phyloP scores from a whole-genome alignment of 192 early-diverging fungal species.

The Coemansia sp. region DNA sequence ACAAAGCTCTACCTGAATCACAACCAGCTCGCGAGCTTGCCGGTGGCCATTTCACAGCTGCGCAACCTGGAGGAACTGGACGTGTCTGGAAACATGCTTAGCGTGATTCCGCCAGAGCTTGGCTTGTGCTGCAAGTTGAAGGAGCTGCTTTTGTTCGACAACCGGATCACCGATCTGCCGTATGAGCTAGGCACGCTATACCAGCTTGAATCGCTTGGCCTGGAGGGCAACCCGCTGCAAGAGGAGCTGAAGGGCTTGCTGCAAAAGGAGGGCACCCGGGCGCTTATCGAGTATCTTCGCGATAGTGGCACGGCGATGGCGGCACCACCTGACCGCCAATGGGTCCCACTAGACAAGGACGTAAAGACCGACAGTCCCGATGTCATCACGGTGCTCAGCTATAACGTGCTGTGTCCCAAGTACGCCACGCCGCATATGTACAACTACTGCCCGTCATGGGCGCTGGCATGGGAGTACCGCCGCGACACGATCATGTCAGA shows the following conservation, averaged over 20 bases:
- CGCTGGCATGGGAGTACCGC: constrained; percentile 89
- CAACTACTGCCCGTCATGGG: constrained; percentile 95
- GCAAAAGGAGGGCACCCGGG: constrained; percentile 83
- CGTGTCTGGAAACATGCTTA: constrained; percentile 85
- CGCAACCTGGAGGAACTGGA: constrained; percentile 72
- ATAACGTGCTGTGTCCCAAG: constrained; percentile 89
- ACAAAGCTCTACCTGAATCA: constrained; percentile 94
- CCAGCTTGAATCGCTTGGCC: constrained; percentile 83
- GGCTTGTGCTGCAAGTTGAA: constrained; percentile 76
- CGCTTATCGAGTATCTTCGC: constrained; percentile 80
- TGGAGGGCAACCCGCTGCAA: constrained; percentile 94
- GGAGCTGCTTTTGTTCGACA: constrained; percentile 91
- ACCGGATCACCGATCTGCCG: constrained; percentile 80
- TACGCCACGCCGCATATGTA: constrained; percentile 87
- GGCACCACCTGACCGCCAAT: constrained; percentile 83
- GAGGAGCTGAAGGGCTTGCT: constrained; percentile 75
- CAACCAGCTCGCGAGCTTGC: constrained; percentile 82
- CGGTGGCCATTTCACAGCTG: constrained; percentile 68
- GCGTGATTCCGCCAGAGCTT: constrained; percentile 80
- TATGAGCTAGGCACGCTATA: constrained; percentile 86
- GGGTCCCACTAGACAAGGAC: constrained; percentile 84
- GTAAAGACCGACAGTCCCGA: constrained; percentile 62
- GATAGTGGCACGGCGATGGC: constrained; percentile 79
- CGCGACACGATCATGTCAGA: constrained; percentile 85
- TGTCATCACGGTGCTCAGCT: constrained; percentile 83